Conservation (phyloP, 805 yeast genomes). For the Kazachstania bromeliacearum region DNA sequence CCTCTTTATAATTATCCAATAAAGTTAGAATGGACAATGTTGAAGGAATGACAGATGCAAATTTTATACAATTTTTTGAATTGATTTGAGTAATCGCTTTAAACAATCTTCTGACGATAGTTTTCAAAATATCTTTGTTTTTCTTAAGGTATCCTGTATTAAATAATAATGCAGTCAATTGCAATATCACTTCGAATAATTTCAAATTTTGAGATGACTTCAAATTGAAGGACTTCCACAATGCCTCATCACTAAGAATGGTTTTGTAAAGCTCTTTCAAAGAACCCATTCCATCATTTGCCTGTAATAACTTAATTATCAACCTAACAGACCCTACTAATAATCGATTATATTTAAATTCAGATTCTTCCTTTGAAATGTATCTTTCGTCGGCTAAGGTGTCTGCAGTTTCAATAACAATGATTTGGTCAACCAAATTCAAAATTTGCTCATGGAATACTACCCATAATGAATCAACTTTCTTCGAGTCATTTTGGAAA, state of each 20-base stretch:
- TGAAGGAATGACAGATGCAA: conserved; percentile 39
- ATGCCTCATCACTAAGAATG: conserved; percentile 33
- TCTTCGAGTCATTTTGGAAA: conserved; percentile 48
- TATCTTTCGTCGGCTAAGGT: conserved; percentile 70
- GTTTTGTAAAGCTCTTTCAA: conserved; percentile 16
- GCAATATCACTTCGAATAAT: conserved; percentile 35
- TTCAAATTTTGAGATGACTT: conserved; percentile 32
- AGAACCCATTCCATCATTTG: conserved; percentile 11
- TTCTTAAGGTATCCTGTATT: conserved; percentile 11
- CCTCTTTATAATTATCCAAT: conserved; percentile 38
- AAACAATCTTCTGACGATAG: conserved; percentile 26
- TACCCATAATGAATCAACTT: conserved; percentile 50
- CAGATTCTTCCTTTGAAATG: conserved; percentile 55
- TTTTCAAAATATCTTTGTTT: conserved; percentile 26
- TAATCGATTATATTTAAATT: conserved; percentile 52
- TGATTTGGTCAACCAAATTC: conserved; percentile 42
- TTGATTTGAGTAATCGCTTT: conserved; percentile 27
- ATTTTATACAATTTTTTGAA: conserved; percentile 33
- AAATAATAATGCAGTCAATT: conserved; percentile 29
- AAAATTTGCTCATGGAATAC: conserved; percentile 49
- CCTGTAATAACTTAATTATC: conserved; percentile 30
- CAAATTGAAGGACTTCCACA: conserved; percentile 36
- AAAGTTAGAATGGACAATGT: conserved; percentile 40
- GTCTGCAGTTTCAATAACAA: conserved; percentile 48
- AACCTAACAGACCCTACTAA: conserved; percentile 41